phyloP scores from a whole-genome alignment of 2,329 filamentous ascomycete genomes.

The Macrophomina phaseolina region DNA sequence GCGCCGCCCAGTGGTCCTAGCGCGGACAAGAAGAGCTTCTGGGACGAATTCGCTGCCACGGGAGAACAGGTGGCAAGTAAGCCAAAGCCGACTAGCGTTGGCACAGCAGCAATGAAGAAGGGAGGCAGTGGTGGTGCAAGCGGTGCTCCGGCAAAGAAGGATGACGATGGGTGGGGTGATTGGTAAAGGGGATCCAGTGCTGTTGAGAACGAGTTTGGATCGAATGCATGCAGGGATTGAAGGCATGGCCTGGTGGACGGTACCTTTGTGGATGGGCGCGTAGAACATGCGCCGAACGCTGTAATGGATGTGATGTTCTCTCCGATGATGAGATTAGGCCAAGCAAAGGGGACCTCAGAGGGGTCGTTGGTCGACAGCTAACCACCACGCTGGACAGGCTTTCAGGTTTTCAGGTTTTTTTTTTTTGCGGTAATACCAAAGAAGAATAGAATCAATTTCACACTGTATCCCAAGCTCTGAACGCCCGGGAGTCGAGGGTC shows the following conservation, averaged over 20 bases:
- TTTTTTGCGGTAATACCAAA: background rate
- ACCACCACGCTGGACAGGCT: background rate
- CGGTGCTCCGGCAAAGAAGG: conserved; percentile 48
- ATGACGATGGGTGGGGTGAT: conserved; percentile 65
- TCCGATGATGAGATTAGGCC: background rate
- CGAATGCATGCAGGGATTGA: conserved; percentile 12
- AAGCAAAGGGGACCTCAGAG: conserved; percentile 2
- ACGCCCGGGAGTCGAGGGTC: background rate
- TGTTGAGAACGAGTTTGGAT: conserved; percentile 21
- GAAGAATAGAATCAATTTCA: background rate
- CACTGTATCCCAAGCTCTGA: background rate
- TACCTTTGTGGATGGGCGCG: background rate
- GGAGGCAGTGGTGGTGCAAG: conserved; percentile 35
- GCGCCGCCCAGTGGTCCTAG: conserved; percentile 60
- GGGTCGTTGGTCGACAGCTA: background rate
- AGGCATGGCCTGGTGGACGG: background rate
- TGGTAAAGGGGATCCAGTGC: conserved; percentile 43
- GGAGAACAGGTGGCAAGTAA: conserved; percentile 43
- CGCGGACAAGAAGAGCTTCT: conserved; percentile 60
- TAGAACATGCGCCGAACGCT: conserved; percentile 1
- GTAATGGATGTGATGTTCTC: conserved; percentile 4
- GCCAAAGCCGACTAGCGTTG: conserved; percentile 57
- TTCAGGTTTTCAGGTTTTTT: background rate
- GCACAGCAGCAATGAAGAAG: conserved; percentile 69
- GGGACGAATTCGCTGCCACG: conserved; percentile 53